Conservation (phyloP, 192 early-diverging fungal genomes). For the Podila verticillata region DNA sequence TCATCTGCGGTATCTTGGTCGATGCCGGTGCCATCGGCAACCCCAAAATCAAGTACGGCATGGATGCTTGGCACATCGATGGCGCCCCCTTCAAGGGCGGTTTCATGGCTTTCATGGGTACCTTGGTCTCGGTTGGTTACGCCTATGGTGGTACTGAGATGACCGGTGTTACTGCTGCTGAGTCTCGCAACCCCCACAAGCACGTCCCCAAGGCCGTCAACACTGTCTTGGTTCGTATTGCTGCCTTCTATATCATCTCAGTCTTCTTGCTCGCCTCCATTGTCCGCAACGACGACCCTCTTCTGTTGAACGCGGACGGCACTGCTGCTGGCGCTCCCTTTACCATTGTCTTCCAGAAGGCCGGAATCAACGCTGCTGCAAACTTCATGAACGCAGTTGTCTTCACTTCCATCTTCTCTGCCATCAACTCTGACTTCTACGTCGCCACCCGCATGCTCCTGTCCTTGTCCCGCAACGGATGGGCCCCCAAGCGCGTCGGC, state of each 20-base stretch:
- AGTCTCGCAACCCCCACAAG: slow-evolving; percentile 76
- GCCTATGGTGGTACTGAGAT: slow-evolving; percentile 90
- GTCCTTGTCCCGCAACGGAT: slow-evolving; percentile 78
- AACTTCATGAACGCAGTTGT: slow-evolving; percentile 81
- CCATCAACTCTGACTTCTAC: slow-evolving; percentile 91
- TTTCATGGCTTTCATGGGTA: slow-evolving; percentile 67
- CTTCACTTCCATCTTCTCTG: slow-evolving; percentile 73
- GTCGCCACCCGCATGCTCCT: slow-evolving; percentile 82
- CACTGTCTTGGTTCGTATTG: slow-evolving; percentile 77
- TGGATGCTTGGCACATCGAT: slow-evolving; percentile 67
- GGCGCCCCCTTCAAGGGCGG: slow-evolving; percentile 73
- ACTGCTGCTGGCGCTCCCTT: slow-evolving; percentile 73
- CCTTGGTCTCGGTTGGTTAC: slow-evolving; percentile 79
- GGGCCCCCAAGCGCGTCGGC: slow-evolving; percentile 74
- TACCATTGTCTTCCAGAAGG: slow-evolving; percentile 71
- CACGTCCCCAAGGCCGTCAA: slow-evolving; percentile 77
- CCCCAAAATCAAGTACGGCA: slow-evolving; percentile 62
- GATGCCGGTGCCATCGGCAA: slow-evolving; percentile 72
- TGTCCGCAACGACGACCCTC: slow-evolving; percentile 64
- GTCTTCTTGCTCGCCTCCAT: slow-evolving; percentile 75
- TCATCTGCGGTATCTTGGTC: slow-evolving; percentile 82
- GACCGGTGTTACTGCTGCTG: slow-evolving; percentile 89
- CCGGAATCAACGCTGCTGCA: slow-evolving; percentile 70
- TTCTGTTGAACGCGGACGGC: slow-evolving; percentile 55
- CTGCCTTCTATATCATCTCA: slow-evolving; percentile 71